Evolutionary conservation across 331 rosid species (phyloP).

Genomic region (Quercus phellos): DNA sequence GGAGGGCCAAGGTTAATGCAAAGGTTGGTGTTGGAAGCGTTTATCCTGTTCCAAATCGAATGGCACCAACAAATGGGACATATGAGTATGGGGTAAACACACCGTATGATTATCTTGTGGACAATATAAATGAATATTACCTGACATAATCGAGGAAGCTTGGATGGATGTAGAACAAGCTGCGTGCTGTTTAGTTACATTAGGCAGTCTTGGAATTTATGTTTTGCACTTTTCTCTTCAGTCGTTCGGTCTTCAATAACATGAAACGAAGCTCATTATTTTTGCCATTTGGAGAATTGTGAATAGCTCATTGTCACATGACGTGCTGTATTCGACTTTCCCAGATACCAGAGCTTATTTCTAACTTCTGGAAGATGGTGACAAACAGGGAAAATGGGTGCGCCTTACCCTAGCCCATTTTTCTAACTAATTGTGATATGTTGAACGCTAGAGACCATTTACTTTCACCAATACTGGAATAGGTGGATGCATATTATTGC

Average conservation of each 20-base stretch:
- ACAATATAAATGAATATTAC: constrained; percentile 55
- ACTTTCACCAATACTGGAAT: constrained; percentile 30
- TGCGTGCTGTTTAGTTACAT: constrained; percentile 27
- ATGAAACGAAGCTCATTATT: constrained; percentile 50
- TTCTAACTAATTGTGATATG: constrained; percentile 29
- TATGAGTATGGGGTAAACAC: constrained; percentile 55
- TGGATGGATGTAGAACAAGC: constrained; percentile 31
- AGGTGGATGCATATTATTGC: constrained; percentile 27
- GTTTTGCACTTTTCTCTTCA: constrained; percentile 20
- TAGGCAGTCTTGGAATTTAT: constrained; percentile 19
- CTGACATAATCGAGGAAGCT: constrained; percentile 34
- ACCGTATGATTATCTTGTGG: constrained; percentile 75
- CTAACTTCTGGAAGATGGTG: constrained; percentile 38
- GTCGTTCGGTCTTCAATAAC: constrained; percentile 27
- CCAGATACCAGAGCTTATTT: constrained; percentile 31
- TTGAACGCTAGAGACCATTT: constrained; percentile 18
- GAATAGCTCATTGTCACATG: constrained; percentile 52
- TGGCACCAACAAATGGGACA: constrained; percentile 49
- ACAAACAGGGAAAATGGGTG: constrained; percentile 19
- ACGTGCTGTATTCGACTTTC: constrained; percentile 31
- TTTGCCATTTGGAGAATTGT: constrained; percentile 53
- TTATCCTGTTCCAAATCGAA: constrained; percentile 50
- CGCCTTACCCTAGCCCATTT: constrained; percentile 11
- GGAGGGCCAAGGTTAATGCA: constrained; percentile 60
- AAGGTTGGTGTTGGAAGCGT: constrained; percentile 59